Evolutionary conservation across 257 asterid genomes (phyloP), one percentile per base, ranked within the genome.

Genomic region (Solanum piurae): DNA sequence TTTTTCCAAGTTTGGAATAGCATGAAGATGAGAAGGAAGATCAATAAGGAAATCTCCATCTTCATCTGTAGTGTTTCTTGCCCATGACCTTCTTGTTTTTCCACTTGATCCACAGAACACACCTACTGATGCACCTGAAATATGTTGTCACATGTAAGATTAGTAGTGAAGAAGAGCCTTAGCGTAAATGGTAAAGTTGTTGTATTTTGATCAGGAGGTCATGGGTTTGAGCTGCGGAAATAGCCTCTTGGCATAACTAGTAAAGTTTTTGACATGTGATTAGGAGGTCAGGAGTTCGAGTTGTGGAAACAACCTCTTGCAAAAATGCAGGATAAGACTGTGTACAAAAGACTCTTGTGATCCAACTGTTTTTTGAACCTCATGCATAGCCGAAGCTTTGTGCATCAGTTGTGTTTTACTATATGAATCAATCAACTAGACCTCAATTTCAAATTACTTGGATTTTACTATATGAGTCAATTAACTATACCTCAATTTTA

Each of bases 1-100:
- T 23, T 89, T 91, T 84, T 96, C 98, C 86, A 97, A 83, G 87
- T 95, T 91, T 8, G 98, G 98, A 33, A 94, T 93, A 4, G 98
- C 98, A 64, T 97, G 99, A 46, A 97, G 96, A 84, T 92, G 93
- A 6, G 98, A 93, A 40, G 98, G 98, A 27, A 94, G 91, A 37
- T 94, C 98, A 11, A 94, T 90, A 37, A 80, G 79, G 90, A 94
- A 94, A 37, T 86, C 92, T 68, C 98, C 98, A 6, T 91, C 89
- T 87, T 87, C 88, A 86, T 93, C 91, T 16, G 98, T 94, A 23
- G 84, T 91, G 60, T 93, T 90, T 38, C 88, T 86, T 7, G 87
- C 92, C 89, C 91, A 77, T n/a, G 89, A 88, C 75, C 72, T 88
- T 91, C 85, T 91, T 27, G 52, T 73, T 74, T 62, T 86, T 46